Conservation (phyloP, 345 rosid genomes). For the Brassica incana region DNA sequence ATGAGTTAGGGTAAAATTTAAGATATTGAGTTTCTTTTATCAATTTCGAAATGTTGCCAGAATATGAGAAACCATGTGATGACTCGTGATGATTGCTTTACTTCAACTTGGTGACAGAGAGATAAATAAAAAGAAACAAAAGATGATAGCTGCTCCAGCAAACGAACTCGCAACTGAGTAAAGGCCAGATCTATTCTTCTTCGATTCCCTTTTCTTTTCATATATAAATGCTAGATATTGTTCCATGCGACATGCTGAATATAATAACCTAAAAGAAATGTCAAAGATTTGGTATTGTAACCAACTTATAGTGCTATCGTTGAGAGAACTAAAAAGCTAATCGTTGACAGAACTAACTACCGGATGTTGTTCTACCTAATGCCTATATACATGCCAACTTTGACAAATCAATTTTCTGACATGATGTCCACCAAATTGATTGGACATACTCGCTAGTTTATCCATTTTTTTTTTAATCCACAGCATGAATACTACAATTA, state of each 20-base stretch:
- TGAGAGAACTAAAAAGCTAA: neutral
- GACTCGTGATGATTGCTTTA: constrained; percentile 30
- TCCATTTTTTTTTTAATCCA: neutral
- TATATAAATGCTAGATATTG: neutral
- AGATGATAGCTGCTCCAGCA: constrained; percentile 27
- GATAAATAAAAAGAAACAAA: neutral
- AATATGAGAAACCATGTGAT: constrained; percentile 33
- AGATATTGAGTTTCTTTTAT: constrained; percentile 25
- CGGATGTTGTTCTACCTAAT: neutral
- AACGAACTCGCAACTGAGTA: constrained; percentile 12
- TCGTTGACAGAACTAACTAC: neutral
- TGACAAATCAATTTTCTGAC: neutral
- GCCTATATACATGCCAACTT: neutral
- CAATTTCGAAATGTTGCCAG: constrained; percentile 23
- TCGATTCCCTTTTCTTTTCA: neutral
- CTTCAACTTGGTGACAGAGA: constrained; percentile 29
- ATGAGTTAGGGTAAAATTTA: neutral
- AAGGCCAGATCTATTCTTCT: constrained; percentile 18
- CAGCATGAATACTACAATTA: neutral
- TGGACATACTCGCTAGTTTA: neutral
- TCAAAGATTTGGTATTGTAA: neutral
- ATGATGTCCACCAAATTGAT: neutral
- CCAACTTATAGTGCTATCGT: neutral
- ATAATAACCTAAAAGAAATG: neutral
- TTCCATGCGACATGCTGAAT: neutral